Evolutionary conservation across 495 filamentous ascomycete genomes (phyloP), one percentile per base, ranked within the genome.

Genomic region (Lasiosphaeris hirsuta): DNA sequence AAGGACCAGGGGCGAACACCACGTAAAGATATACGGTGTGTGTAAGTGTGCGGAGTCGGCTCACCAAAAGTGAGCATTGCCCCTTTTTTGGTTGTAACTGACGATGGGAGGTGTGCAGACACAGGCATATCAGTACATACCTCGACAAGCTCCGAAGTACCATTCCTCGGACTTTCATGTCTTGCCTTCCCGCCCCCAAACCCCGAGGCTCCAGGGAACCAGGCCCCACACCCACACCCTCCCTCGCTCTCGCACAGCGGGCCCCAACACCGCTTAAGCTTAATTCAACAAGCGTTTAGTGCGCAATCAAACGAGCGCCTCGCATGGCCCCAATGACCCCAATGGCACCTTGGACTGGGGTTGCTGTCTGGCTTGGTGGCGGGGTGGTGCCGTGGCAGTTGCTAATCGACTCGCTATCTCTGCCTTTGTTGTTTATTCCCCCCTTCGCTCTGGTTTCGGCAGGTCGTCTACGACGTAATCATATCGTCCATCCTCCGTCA

Each of bases 261-360:
- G 15, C 49, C 57, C 40, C 19, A 48, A 37, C 41, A 42, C 62
- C 48, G 58, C 62, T 64, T 64, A 64, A 64, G 62, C 62, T 64
- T 64, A 64, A 64, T 61, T 58, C 54, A 30, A 23, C 36, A 51
- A 58, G 58, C 56, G 17, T 44, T 47, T 61, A 64, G 61, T 49
- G 62, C 55, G 51, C 50, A 58, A 58, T 59, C 50, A 44, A 63
- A 63, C 61, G 53, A 63, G 45, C 60, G 56, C 60, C 56, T 48
- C 40, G 55, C 54, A 54, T 54, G 48, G 38, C 40, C 18, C 34
- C 48, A 30, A 5, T 30, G 23, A 5, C 23, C 2, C 23, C 23
- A 30, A 30, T 30, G 23, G 23, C 23, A 5, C 36, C 36, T 51
- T 51, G 10, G 38, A 7, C 34, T 8, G 39, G 40, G 13, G 13